Evolutionary conservation across 805 yeast genomes (phyloP), one percentile per base, ranked within the genome.

Genomic region (Nadsonia fulvescens): DNA sequence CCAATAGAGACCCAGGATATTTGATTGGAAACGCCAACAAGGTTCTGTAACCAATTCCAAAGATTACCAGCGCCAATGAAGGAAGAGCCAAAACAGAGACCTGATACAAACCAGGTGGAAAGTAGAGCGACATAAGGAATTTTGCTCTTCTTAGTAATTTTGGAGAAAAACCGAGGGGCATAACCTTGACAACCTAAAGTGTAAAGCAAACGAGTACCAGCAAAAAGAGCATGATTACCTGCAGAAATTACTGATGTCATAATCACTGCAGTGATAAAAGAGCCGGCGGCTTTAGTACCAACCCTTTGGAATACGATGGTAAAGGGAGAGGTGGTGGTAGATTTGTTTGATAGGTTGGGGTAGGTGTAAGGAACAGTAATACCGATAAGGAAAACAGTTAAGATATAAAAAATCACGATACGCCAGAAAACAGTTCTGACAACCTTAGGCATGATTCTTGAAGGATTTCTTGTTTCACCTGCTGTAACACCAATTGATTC

Each of bases 21-120:
- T 31, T 69, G 71, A 14, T 66, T 66, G 1, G 73, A 66, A 6
- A 70, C 73, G 32, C 77, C 76, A 1, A 72, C 64, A 24, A 70
- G 47, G 35, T 58, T 62, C 24, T 61, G 56, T 51, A 70, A 54
- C 47, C 70, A 51, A 2, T 66, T 58, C 36, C 70, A 45, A 22
- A 69, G 54, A 0, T 69, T 68, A 27, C 63, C 61, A 4, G 57
- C 41, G 29, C 70, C 68, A 46, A 61, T 60, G 24, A 61, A 49
- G 1, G 70, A 63, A 4, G 71, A 60, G 2, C 68, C 75, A 38
- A 69, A 69, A 40, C 71, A 66, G 23, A 66, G 47, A 1, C 70
- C 72, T 22, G 72, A 66, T 16, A 58, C 49, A 3, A 58, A 38
- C 63, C 69, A 64, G 14, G 74, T 66, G 15, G 55, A 39, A 2